Percentiles rank a stretch among this genome's conserved stretches.
Conservation (phyloP, 176 grass and related monocot species). For the Phoenix roebelenii region DNA sequence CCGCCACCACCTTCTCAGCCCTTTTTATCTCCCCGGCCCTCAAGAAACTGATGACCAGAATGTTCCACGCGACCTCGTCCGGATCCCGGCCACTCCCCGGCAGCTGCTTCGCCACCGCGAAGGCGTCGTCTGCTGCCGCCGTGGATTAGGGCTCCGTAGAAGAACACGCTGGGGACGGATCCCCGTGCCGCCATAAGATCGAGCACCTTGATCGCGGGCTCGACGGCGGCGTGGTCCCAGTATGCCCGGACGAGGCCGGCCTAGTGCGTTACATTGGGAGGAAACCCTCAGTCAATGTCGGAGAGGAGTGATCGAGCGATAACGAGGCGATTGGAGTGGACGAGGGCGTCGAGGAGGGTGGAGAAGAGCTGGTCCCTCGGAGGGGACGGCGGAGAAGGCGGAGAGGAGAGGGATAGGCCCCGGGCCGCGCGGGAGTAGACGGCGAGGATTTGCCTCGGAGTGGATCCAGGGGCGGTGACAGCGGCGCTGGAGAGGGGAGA, state of each 20-base stretch:
- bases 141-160: constrained; percentile 7
- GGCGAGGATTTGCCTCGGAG: background rate
- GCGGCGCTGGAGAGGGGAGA: too few species aligned
- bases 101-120: background rate
- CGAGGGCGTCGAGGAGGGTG: too few species aligned
- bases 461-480: background rate
- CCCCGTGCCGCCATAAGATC: background rate
- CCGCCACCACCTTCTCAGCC: background rate
- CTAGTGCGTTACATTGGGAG: too few species aligned
- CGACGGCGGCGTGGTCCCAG: background rate
- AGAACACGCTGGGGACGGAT: background rate
- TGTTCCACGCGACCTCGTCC: constrained; percentile 5
- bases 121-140: background rate
- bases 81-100: background rate
- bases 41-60: background rate
- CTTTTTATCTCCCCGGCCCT: background rate
- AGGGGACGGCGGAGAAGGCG: too few species aligned
- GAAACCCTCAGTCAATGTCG: too few species aligned
- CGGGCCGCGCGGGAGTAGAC: background rate
- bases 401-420: background rate
- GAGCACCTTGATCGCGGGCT: background rate
- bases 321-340: too few species aligned
- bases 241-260: background rate
- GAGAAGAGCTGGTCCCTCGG: too few species aligned
- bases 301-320: too few species aligned